A percentile compares a stretch with the other conserved stretches of the same genome.
These are phyloP conservation scores for Candida wancherniae DNA, from an alignment of 805 yeast species.

Conservation along the genomic window DNA sequence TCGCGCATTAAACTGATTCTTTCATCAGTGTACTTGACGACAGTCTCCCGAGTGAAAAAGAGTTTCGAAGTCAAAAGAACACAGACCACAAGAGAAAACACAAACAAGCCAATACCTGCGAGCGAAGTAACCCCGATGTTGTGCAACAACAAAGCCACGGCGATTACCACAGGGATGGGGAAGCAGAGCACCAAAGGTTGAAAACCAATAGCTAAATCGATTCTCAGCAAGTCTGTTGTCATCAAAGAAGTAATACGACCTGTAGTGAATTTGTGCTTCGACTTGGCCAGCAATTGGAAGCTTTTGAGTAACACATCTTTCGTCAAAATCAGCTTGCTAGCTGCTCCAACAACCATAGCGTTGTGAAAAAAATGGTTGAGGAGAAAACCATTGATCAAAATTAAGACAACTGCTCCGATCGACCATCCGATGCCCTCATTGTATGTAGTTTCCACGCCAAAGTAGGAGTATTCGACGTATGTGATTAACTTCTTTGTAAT, in stretches of 20 bases:
- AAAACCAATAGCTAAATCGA: constrained; percentile 41
- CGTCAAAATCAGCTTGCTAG: constrained; percentile 36
- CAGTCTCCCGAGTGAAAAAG: constrained; percentile 32
- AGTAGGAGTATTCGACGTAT: constrained; percentile 52
- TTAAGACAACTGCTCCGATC: constrained; percentile 59
- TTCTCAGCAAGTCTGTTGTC: constrained; percentile 40
- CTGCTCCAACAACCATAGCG: constrained; percentile 41
- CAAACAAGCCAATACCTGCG: constrained; percentile 39
- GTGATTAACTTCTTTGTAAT: constrained; percentile 59
- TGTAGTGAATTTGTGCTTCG: constrained; percentile 31
- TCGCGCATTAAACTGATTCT: constrained; percentile 41
- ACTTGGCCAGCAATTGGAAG: constrained; percentile 31
- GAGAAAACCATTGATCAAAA: constrained; percentile 37
- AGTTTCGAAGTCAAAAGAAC: constrained; percentile 32
- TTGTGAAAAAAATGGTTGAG: constrained; percentile 40
- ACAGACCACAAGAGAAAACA: constrained; percentile 31
- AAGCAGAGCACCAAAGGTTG: constrained; percentile 40
- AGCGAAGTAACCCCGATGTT: constrained; percentile 38
- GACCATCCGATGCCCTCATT: constrained; percentile 74
- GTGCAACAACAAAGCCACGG: constrained; percentile 31
- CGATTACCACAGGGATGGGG: constrained; percentile 39
- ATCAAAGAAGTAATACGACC: constrained; percentile 39
- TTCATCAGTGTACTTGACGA: constrained; percentile 37
- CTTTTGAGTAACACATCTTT: constrained; percentile 36
- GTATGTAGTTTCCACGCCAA: constrained; percentile 35